phyloP scores from a whole-genome alignment of 805 yeast genomes.

The Ogataea zsoltii region DNA sequence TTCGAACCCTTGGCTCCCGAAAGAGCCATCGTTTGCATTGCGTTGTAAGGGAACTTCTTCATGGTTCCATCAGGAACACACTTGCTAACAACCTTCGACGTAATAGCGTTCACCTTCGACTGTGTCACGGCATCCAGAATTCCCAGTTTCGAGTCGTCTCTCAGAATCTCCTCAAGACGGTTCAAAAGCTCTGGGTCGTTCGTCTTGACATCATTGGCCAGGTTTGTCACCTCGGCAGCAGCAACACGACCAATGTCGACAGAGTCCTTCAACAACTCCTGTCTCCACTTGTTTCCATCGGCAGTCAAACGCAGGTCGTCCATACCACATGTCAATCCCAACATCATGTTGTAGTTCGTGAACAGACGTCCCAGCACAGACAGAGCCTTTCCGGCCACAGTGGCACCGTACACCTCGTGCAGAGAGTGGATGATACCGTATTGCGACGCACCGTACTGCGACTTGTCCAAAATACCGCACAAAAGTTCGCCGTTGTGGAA shows the following conservation, averaged over 20 bases:
- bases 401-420: conserved; percentile 94
- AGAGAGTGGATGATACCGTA: conserved; percentile 95
- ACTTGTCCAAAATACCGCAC: conserved; percentile 93
- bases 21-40: conserved; percentile 98
- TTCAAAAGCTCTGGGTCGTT: conserved; percentile 74
- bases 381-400: conserved; percentile 82
- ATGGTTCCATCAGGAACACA: conserved; percentile 97
- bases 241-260: conserved; percentile 86
- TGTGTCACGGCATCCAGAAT: conserved; percentile 95
- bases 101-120: conserved; percentile 85
- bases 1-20: conserved; percentile 99
- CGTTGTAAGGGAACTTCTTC: conserved; percentile 92
- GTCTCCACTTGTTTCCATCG: conserved; percentile 90
- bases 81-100: conserved; percentile 90
- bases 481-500: conserved; percentile 85
- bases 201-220: conserved; percentile 50
- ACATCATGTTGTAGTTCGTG: conserved; percentile 88
- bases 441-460: conserved; percentile 97
- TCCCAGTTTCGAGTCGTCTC: conserved; percentile 91
- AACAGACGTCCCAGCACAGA: conserved; percentile 94
- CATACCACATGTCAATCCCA: conserved; percentile 99
- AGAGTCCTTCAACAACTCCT: conserved; percentile 74
- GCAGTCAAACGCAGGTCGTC: conserved; percentile 91
- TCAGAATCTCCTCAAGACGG: conserved; percentile 89
- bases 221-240: conserved; percentile 91